phyloP scores from a whole-genome alignment of 2,329 filamentous ascomycete species.

The Colletotrichum horii region DNA sequence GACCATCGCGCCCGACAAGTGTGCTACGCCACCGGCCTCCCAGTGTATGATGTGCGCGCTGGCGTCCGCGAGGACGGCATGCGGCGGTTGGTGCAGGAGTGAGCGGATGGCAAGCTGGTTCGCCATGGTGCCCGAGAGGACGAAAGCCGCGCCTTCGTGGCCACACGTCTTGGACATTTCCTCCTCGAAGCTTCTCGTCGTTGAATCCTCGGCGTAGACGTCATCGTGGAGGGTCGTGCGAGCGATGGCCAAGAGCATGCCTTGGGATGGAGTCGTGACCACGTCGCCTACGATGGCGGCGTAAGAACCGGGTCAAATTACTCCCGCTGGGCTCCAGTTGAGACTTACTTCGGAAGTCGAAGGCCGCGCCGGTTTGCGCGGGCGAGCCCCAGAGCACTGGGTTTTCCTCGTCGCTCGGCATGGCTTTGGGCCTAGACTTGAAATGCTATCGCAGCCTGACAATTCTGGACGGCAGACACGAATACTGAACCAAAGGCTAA shows the following conservation, averaged over 20 bases:
- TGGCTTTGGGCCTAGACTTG: background rate
- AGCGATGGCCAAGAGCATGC: conserved; percentile 75
- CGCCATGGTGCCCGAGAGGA: conserved; percentile 82
- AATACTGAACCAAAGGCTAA: background rate
- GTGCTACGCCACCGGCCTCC: conserved; percentile 62
- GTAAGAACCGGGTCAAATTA: background rate
- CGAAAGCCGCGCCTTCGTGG: conserved; percentile 72
- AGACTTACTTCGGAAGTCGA: conserved; percentile 20
- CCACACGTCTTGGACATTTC: conserved; percentile 63
- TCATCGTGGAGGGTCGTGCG: conserved; percentile 77
- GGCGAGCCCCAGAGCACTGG: conserved; percentile 17
- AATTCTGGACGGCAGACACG: background rate
- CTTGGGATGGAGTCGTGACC: conserved; percentile 70
- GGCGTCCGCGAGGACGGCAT: conserved; percentile 72
- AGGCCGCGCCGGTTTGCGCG: conserved; percentile 8
- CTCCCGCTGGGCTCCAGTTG: background rate
- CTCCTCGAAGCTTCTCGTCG: conserved; percentile 69
- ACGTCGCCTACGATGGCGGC: conserved; percentile 57
- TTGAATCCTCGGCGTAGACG: conserved; percentile 74
- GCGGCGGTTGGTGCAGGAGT: conserved; percentile 72
- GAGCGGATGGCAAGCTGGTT: conserved; percentile 78
- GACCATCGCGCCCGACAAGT: conserved; percentile 68
- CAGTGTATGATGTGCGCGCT: conserved; percentile 71
- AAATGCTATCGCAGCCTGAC: background rate
- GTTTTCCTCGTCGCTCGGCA: background rate